Conservation (phyloP, 1,284 basidiomycete species). For the Fomes fomentarius region DNA sequence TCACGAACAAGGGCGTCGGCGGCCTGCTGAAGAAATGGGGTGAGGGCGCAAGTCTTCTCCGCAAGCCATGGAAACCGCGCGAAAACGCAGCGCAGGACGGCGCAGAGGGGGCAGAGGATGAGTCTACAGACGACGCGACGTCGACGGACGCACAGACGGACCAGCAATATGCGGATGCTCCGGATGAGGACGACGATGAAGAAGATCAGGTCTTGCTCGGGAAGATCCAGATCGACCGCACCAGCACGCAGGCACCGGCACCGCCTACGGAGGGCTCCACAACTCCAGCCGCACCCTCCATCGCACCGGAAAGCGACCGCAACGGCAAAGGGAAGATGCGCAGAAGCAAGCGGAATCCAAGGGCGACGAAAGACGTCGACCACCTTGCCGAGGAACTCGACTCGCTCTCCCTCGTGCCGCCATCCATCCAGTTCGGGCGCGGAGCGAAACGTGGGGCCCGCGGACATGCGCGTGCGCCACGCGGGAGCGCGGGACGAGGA, state of each 20-base stretch:
- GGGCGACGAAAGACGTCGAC: constrained; percentile 39
- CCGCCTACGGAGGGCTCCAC: not conserved
- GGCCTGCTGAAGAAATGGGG: constrained; percentile 76
- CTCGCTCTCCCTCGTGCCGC: constrained; percentile 69
- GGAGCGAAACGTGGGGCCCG: constrained; percentile 42
- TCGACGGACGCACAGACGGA: not conserved
- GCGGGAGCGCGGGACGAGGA: not conserved
- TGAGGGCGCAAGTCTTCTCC: constrained; percentile 75
- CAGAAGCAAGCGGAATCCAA: constrained; percentile 3
- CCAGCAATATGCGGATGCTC: not conserved
- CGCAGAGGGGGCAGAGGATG: constrained; percentile 16
- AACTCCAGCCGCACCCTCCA: not conserved
- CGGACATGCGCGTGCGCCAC: constrained; percentile 6
- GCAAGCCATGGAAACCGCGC: constrained; percentile 68
- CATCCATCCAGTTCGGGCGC: constrained; percentile 70
- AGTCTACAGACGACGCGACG: constrained; percentile 33
- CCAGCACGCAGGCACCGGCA: not conserved
- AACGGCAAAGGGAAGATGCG: not conserved
- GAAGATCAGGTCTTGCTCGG: constrained; percentile 14
- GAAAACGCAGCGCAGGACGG: constrained; percentile 1
- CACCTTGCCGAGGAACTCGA: constrained; percentile 51
- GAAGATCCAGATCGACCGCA: constrained; percentile 16
- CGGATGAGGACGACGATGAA: constrained; percentile 2
- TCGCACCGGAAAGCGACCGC: not conserved
- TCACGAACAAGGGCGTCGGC: constrained; percentile 87